Percentiles rank a stretch among this genome's conserved stretches.
Conservation (phyloP, 2,329 filamentous ascomycete genomes). For the Fusarium annulatum region DNA sequence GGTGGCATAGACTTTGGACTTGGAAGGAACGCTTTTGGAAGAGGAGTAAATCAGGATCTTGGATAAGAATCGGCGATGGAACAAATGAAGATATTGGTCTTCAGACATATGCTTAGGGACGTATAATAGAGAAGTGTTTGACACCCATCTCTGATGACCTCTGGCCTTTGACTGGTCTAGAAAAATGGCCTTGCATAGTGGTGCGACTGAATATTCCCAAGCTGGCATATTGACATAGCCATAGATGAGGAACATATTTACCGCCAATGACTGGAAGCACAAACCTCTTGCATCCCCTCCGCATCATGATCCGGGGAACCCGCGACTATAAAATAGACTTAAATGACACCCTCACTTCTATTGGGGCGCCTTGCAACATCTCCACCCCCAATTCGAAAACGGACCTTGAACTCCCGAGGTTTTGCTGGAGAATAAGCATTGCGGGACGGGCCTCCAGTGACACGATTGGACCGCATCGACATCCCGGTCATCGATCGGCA, state of each 20-base stretch:
- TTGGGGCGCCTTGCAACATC: conserved; percentile 18
- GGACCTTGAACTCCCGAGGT: conserved; percentile 6
- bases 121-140: no score
- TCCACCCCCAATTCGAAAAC: not conserved
- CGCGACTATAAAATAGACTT: not conserved
- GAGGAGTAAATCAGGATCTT: not conserved
- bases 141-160: no score
- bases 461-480: conserved; percentile 28
- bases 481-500: not conserved
- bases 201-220: not conserved
- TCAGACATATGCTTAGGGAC: no score
- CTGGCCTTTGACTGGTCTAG: no score
- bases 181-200: not conserved
- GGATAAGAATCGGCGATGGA: not conserved
- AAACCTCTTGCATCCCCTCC: no score
- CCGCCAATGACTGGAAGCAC: no score
- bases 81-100: no score
- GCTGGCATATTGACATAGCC: no score
- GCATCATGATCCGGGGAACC: not conserved
- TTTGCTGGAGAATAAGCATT: not conserved
- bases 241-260: not conserved
- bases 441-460: not conserved
- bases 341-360: not conserved
- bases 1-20: not conserved
- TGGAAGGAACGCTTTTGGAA: not conserved